phyloP scores from a whole-genome alignment of 331 rosid species.

The Phaseolus coccineus region DNA sequence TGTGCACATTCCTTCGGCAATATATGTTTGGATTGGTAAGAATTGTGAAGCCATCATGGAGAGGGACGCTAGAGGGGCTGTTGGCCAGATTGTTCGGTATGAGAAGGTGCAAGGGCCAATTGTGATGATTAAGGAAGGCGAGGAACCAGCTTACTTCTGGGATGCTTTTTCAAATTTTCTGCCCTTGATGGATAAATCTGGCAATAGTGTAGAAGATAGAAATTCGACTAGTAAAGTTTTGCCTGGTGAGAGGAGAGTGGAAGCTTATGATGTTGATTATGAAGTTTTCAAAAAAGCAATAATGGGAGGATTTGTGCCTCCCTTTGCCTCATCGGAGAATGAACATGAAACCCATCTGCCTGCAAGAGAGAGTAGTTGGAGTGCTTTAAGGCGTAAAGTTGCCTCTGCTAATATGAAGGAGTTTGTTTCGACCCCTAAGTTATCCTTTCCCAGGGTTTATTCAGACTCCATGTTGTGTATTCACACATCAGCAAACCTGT shows the following conservation, averaged over 20 bases:
- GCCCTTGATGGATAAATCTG: slow-evolving; percentile 84
- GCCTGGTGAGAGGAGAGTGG: slow-evolving; percentile 74
- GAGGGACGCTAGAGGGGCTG: slow-evolving; percentile 97
- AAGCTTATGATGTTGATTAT: slow-evolving; percentile 75
- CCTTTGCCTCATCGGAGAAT: slow-evolving; percentile 75
- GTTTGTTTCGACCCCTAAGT: slow-evolving; percentile 73
- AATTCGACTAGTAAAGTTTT: slow-evolving; percentile 46
- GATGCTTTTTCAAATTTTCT: slow-evolving; percentile 75
- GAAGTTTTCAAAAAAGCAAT: slow-evolving; percentile 90
- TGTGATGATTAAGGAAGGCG: slow-evolving; percentile 77
- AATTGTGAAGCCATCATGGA: slow-evolving; percentile 89
- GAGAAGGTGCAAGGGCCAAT: slow-evolving; percentile 91
- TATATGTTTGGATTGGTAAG: slow-evolving; percentile 96
- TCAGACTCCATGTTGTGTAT: slow-evolving; percentile 82
- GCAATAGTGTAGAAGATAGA: slow-evolving; percentile 51
- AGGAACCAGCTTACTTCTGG: slow-evolving; percentile 83
- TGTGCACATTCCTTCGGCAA: slow-evolving; percentile 77
- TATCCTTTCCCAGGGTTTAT: slow-evolving; percentile 74
- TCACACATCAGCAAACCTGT: slow-evolving; percentile 65
- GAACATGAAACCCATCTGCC: slow-evolving; percentile 97
- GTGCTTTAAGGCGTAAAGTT: slow-evolving; percentile 83
- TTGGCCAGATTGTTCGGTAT: slow-evolving; percentile 92
- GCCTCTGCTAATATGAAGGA: slow-evolving; percentile 75
- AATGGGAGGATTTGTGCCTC: slow-evolving; percentile 94
- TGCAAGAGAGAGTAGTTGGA: slow-evolving; percentile 95